Evolutionary conservation across 108 stramenopile genomes (phyloP), one percentile per base, ranked within the genome.

Genomic region (Thalassiosira profunda): DNA sequence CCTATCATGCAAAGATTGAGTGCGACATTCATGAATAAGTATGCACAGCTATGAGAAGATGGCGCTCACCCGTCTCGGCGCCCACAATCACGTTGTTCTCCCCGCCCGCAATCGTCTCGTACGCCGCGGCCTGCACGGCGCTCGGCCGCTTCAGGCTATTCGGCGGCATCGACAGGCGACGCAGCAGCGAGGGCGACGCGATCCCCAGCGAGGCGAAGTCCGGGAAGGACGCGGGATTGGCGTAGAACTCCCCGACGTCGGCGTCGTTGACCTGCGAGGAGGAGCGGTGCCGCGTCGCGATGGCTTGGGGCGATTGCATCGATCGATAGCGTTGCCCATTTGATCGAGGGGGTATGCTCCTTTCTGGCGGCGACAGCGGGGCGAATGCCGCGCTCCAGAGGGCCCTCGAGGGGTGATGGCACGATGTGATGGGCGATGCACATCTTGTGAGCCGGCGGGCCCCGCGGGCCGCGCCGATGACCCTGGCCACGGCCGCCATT

Each of bases 11-110:
- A 40, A 40, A 40, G 38, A 40, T 11, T 40, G 9, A 12, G 38
- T 9, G 9, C 12, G 38, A 40, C 38, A 11, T 9, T 12, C 38
- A 40, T 9, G 11, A 40, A 40, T 40, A 56, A 18, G 21, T 30
- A 54, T 54, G 17, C 33, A 18, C 11, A 28, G 52, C 17, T 53
- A 7, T 15, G 23, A 53, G 4, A n/a, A n/a, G n/a, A n/a, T n/a
- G n/a, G n/a, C n/a, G 42, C 57, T 58, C 57, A 58, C 57, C 98
- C 3, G 98, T 99, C 74, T 99, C 97, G 34, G 92, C 87, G 15
- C 96, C 95, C 51, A 99, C 73, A 38, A 92, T 94, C 26, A 96
- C 85, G 55, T 94, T 81, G 23, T 64, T 58, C 2, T 74, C 79
- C 6, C 63, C 68, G 9, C 46, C 60, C 35, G 55, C 58, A 42